phyloP scores from a whole-genome alignment of 2,329 filamentous ascomycete genomes.

The Simplicillium aogashimaense region DNA sequence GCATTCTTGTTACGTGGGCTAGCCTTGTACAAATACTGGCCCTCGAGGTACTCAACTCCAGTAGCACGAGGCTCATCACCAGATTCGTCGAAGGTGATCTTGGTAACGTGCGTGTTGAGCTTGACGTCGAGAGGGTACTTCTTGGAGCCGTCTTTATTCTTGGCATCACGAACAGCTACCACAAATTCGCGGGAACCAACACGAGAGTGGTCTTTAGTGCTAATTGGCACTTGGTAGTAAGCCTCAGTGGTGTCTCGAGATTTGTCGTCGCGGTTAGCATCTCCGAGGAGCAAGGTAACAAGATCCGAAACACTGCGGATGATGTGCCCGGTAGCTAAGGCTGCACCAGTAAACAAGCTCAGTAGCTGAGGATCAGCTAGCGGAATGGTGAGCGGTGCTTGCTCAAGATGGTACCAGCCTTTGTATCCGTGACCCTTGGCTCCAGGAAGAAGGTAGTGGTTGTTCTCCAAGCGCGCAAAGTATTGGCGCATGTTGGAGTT shows the following conservation, averaged over 20 bases:
- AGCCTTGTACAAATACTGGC: slow-evolving; percentile 34
- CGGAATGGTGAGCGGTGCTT: slow-evolving; percentile 39
- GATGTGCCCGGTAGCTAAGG: slow-evolving; percentile 30
- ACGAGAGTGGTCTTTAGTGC: slow-evolving; percentile 35
- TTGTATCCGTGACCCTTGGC: slow-evolving; percentile 41
- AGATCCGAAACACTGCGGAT: slow-evolving; percentile 22
- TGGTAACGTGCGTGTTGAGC: slow-evolving; percentile 34
- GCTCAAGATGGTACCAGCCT: slow-evolving; percentile 45
- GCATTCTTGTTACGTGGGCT: slow-evolving; percentile 23
- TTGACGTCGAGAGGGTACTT: slow-evolving; percentile 47
- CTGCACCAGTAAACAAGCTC: slow-evolving; percentile 37
- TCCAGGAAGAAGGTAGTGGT: slow-evolving; percentile 35
- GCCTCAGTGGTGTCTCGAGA: slow-evolving; percentile 32
- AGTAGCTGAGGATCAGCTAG: slow-evolving; percentile 42
- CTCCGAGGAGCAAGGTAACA: slow-evolving; percentile 31
- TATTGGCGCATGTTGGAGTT: slow-evolving; percentile 48
- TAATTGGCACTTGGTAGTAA: slow-evolving; percentile 46
- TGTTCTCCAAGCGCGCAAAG: slow-evolving; percentile 42
- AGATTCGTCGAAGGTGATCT: slow-evolving; percentile 29
- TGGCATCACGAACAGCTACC: slow-evolving; percentile 34
- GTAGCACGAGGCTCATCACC: slow-evolving; percentile 28
- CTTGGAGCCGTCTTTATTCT: slow-evolving; percentile 36
- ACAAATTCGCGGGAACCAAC: slow-evolving; percentile 46
- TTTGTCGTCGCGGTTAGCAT: slow-evolving; percentile 36
- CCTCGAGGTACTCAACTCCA: slow-evolving; percentile 39